A percentile compares a stretch with the other conserved stretches of the same genome.
Conservation (phyloP, 2,329 filamentous ascomycete genomes). For the Aspergillus pseudonomiae region DNA sequence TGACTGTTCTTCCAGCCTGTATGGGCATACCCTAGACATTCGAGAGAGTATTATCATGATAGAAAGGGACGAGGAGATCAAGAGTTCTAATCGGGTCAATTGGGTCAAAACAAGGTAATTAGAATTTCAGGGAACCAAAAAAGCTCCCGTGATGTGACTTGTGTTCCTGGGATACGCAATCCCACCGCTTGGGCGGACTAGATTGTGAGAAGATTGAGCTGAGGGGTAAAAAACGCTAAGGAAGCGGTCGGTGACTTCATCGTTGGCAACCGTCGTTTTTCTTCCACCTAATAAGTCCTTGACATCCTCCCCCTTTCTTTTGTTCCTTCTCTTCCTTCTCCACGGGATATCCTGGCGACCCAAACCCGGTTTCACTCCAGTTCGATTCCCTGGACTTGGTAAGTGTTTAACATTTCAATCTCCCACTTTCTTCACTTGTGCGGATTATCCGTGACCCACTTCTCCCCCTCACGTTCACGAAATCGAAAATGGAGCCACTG, state of each 20-base stretch:
- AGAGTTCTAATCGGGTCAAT: not conserved
- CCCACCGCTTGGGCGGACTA: not conserved
- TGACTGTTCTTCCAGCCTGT: not conserved
- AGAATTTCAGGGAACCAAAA: not conserved
- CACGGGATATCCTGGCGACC: not conserved
- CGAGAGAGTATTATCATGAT: not conserved
- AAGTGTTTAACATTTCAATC: not conserved
- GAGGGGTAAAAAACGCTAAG: constrained; percentile 7
- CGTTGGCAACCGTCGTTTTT: constrained; percentile 1
- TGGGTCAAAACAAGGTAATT: not conserved
- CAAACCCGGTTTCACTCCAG: not conserved
- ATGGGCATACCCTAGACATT: not conserved
- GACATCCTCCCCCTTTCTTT: not conserved
- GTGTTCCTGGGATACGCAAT: not conserved
- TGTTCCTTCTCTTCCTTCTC: not conserved
- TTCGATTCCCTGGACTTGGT: not conserved
- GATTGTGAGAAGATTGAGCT: not conserved
- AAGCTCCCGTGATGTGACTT: not conserved
- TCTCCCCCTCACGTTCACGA: constrained; percentile 4
- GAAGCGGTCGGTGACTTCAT: constrained; percentile 13
- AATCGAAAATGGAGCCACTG: constrained; percentile 4
- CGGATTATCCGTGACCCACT: not conserved
- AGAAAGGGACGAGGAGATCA: not conserved
- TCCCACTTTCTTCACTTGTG: not conserved
- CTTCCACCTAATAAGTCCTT: not conserved